Conservation (phyloP, 1,139 yeast genomes). For the Saccharomycopsis crataegensis region DNA sequence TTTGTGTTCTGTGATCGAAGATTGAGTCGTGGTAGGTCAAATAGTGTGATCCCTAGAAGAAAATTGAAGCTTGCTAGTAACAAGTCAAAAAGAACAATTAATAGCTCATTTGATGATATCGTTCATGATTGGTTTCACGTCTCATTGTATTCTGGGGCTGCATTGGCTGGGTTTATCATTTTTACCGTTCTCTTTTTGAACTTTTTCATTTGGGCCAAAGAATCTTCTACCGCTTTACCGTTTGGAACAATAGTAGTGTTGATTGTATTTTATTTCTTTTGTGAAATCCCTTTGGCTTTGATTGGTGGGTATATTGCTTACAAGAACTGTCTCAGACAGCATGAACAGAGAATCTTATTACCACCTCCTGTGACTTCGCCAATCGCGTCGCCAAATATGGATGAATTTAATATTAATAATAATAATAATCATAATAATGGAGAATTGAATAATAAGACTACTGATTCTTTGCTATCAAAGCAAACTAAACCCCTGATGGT, state of each 20-base stretch:
- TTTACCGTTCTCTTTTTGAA: slow-evolving; percentile 50
- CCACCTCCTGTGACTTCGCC: slow-evolving; percentile 20
- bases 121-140: slow-evolving; percentile 15
- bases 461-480: background rate
- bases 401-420: background rate
- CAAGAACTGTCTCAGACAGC: slow-evolving; percentile 21
- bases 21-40: background rate
- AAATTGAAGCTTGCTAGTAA: background rate
- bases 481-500: background rate
- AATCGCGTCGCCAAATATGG: background rate
- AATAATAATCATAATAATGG: background rate
- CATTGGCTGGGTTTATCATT: slow-evolving; percentile 52
- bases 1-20: background rate
- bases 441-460: background rate
- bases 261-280: slow-evolving; percentile 47
- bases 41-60: background rate
- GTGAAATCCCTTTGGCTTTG: slow-evolving; percentile 69
- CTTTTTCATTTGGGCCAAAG: slow-evolving; percentile 67
- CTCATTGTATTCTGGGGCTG: slow-evolving; percentile 51
- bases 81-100: background rate
- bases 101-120: background rate
- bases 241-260: slow-evolving; percentile 62
- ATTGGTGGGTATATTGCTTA: slow-evolving; percentile 64
- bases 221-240: slow-evolving; percentile 72
- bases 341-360: background rate